Base-by-base conservation (phyloP, 169 alveolate genomes). In the Plasmodium adleri region DNA sequence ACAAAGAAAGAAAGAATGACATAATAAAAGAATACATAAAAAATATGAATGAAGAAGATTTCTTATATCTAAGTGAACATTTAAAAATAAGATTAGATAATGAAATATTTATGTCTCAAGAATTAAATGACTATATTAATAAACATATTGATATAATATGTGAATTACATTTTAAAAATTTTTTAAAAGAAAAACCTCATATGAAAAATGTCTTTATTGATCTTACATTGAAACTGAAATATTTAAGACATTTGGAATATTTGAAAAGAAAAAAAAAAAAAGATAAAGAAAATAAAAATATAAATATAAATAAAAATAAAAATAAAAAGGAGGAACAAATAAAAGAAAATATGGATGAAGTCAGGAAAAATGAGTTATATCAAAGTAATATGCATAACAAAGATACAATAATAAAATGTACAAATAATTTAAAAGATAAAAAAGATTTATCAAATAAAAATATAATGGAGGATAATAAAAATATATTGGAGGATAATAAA, bases 1-100 rank as follows among this genome's bases (percentile, higher is more conserved):
- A 13, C 26, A 39, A 2, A 20, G 32, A 2, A 45, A 28, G 15
- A 8, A 22, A 52, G 32, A 7, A 62, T n/a, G 32, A 72, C n/a
- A 20, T 24, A n/a, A 7, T 49, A 12, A 17, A 17, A 56, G 20
- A 9, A 3, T 13, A 28, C 22, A 26, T 22, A 13, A 68, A 17
- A 13, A 60, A 75, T 1, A 74, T 62, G 52, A 22, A 22, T 20
- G 43, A n/a, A 60, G 47, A 17, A 60, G 70, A 59, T 6, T 80
- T 67, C 50, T 24, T 80, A 15, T 67, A 80, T 62, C n/a, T 68
- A 43, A 67, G 90, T 50, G 90, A 80, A 28, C 90, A 80, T 39
- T 62, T 80, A 22, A 9, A 50, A 58, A 80, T 80, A 5, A 50
- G 62, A 43, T 56, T 67, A 56, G 70, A 80, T 72, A 80, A 80